Percentiles rank a stretch among this genome's conserved stretches.
Evolutionary conservation across 1,284 basidiomycete species (phyloP).

Genomic region (Rugosomyces carneus): DNA sequence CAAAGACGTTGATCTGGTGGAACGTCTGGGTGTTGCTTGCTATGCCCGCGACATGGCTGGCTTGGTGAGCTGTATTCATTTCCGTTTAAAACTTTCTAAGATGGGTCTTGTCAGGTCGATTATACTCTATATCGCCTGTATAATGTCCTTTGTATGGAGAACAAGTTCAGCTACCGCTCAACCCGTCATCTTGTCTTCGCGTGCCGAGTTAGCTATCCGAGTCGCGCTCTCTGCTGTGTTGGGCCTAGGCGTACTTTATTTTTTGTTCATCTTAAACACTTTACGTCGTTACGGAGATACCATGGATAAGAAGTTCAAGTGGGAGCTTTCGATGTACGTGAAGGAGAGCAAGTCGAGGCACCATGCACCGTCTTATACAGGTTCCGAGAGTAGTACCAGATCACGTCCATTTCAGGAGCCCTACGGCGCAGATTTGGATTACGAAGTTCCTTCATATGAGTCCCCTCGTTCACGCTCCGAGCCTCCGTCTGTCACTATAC

Average conservation of each 20-base stretch:
- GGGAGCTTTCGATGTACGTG: neutral
- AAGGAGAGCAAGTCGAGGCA: neutral
- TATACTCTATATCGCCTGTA: conserved; percentile 50
- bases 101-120: conserved; percentile 41
- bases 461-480: neutral
- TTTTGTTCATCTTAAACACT: conserved; percentile 10
- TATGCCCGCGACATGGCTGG: conserved; percentile 30
- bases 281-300: conserved; percentile 14
- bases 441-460: neutral
- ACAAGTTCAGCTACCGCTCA: conserved; percentile 27
- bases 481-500: neutral
- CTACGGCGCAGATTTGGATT: no score
- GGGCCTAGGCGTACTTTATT: conserved; percentile 13
- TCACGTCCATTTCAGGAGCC: neutral
- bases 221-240: conserved; percentile 14
- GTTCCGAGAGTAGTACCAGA: neutral
- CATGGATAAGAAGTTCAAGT: conserved; percentile 14
- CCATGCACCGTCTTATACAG: neutral
- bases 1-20: conserved; percentile 52
- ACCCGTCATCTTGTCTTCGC: neutral
- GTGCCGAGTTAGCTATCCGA: conserved; percentile 24
- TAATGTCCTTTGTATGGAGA: conserved; percentile 63
- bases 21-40: conserved; percentile 68
- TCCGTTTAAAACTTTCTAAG: neutral
- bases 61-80: conserved; percentile 23